Conservation (phyloP, 2,329 filamentous ascomycete species). For the Cyphellophora attinorum region DNA sequence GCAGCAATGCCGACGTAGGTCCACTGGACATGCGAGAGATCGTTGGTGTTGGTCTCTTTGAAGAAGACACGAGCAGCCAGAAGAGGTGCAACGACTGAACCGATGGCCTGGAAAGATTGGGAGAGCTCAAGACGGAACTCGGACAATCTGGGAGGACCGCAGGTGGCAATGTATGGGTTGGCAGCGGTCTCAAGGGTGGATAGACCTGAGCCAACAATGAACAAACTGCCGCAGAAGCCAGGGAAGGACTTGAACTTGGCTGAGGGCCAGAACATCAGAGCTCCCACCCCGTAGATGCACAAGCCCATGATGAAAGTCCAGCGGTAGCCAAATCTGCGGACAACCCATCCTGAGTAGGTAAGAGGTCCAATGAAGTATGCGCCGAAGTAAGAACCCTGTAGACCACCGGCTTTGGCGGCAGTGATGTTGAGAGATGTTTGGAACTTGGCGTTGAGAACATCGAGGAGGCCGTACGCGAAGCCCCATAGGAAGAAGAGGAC, state of each 20-base stretch:
- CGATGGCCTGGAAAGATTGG: slow-evolving; percentile 69
- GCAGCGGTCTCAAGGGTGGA: slow-evolving; percentile 68
- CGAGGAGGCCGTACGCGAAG: slow-evolving; percentile 39
- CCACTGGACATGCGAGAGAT: slow-evolving; percentile 63
- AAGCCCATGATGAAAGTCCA: slow-evolving; percentile 70
- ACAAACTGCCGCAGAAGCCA: slow-evolving; percentile 59
- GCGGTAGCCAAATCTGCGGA: slow-evolving; percentile 61
- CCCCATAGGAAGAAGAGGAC: slow-evolving; percentile 46
- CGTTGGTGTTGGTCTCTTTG: slow-evolving; percentile 49
- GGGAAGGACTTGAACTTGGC: slow-evolving; percentile 63
- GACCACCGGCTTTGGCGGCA: slow-evolving; percentile 49
- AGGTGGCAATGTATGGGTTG: slow-evolving; percentile 67
- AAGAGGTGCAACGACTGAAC: slow-evolving; percentile 63
- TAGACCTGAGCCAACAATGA: slow-evolving; percentile 65
- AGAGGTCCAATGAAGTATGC: slow-evolving; percentile 46
- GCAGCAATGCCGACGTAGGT: slow-evolving; percentile 70
- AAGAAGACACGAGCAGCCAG: slow-evolving; percentile 59
- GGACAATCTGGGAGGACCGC: slow-evolving; percentile 64
- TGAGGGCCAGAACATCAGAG: slow-evolving; percentile 77
- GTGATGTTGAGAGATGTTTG: slow-evolving; percentile 47
- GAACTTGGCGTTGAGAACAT: slow-evolving; percentile 47
- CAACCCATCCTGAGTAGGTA: slow-evolving; percentile 47
- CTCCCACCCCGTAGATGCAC: slow-evolving; percentile 59
- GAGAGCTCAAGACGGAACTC: slow-evolving; percentile 71
- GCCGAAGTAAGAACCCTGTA: slow-evolving; percentile 57